These are phyloP conservation scores for Talaromyces albobiverticillius DNA, from an alignment of 2,329 filamentous ascomycete species.

Conservation along the genomic window DNA sequence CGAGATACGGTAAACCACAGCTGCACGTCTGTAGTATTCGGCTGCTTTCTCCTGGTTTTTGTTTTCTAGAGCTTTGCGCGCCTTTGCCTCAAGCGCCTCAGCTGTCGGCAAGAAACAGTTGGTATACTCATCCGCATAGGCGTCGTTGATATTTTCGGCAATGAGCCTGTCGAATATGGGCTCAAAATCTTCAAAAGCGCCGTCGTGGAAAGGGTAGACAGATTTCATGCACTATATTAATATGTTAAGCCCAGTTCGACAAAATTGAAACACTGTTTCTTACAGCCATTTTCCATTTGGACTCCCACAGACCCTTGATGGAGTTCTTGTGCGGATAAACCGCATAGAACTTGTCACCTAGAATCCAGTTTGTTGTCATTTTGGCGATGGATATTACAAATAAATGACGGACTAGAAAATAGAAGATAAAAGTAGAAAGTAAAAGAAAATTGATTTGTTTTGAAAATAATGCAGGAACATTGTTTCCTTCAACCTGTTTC, in stretches of 20 bases:
- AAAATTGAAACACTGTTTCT: slow-evolving; percentile 20
- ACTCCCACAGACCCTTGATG: slow-evolving; percentile 67
- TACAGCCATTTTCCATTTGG: slow-evolving; percentile 70
- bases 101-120: slow-evolving; percentile 60
- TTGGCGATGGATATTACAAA: not conserved
- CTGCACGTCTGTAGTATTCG: slow-evolving; percentile 66
- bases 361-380: slow-evolving; percentile 26
- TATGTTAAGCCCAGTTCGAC: not conserved
- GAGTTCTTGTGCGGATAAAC: slow-evolving; percentile 57
- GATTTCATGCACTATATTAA: slow-evolving; percentile 52
- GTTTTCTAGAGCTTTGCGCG: slow-evolving; percentile 48
- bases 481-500: not conserved
- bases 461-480: not conserved
- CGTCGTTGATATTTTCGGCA: slow-evolving; percentile 60
- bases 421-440: not conserved
- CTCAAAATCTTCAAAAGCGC: slow-evolving; percentile 64
- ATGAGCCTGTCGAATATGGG: slow-evolving; percentile 66
- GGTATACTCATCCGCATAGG: slow-evolving; percentile 64
- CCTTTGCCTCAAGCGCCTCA: slow-evolving; percentile 53
- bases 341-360: slow-evolving; percentile 48
- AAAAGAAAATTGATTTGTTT: not conserved
- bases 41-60: slow-evolving; percentile 55
- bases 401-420: not conserved
- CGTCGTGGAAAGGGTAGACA: slow-evolving; percentile 74
- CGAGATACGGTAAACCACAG: slow-evolving; percentile 69